A percentile compares a stretch with the other conserved stretches of the same genome.
phyloP scores from a whole-genome alignment of 179 eudicot species.

The Sideroxylon spinosum region DNA sequence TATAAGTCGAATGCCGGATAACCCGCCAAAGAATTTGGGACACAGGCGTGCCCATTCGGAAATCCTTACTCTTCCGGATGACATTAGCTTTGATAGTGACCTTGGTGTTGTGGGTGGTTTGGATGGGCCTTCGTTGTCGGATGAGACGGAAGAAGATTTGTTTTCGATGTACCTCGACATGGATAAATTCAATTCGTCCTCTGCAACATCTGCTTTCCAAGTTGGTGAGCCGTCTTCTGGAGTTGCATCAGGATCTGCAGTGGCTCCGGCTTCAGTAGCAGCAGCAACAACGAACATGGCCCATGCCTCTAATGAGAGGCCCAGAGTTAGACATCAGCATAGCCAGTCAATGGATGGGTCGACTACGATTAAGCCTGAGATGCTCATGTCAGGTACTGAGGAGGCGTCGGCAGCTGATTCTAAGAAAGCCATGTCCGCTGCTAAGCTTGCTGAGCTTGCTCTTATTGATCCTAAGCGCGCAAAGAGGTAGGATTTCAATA shows the following conservation, averaged over 20 bases:
- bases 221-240: constrained; percentile 50
- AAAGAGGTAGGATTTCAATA: constrained; percentile 39
- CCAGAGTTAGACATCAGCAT: constrained; percentile 81
- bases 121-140: constrained; percentile 79
- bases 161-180: constrained; percentile 87
- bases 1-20: constrained; percentile 86
- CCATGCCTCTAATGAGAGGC: constrained; percentile 41
- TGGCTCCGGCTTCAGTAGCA: constrained; percentile 9
- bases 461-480: constrained; percentile 95
- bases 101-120: constrained; percentile 78
- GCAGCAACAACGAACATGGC: constrained; percentile 24
- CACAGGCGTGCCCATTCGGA: constrained; percentile 95
- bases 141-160: constrained; percentile 86
- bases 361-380: constrained; percentile 63
- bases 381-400: constrained; percentile 64
- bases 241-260: constrained; percentile 21
- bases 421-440: constrained; percentile 91
- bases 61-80: constrained; percentile 84
- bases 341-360: constrained; percentile 97
- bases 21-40: constrained; percentile 64
- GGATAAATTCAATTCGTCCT: constrained; percentile 82
- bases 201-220: constrained; percentile 59
- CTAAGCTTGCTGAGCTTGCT: constrained; percentile 97
- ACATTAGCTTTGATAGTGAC: constrained; percentile 91
- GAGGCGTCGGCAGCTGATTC: constrained; percentile 56